Evolutionary conservation across 179 eudicot species (phyloP).

Genomic region (Monotropa hypopitys): DNA sequence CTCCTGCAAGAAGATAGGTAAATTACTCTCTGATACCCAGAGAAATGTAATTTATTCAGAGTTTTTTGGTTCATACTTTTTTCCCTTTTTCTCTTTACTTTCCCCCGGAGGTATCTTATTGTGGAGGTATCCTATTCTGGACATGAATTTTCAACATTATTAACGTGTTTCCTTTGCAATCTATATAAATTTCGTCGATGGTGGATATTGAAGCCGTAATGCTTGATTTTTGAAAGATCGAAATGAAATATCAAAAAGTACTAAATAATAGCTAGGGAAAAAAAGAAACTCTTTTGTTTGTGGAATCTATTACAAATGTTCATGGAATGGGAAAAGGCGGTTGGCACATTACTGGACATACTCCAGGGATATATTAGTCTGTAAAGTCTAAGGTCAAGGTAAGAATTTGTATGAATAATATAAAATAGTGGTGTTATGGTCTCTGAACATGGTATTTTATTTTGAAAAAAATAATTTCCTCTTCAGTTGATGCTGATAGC

Average conservation of each 20-base stretch:
- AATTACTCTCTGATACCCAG: not conserved
- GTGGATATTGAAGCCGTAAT: not conserved
- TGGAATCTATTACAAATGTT: not conserved
- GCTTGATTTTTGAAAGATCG: not conserved
- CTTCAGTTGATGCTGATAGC: conserved; percentile 8
- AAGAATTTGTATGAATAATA: not conserved
- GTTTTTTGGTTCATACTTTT: not conserved
- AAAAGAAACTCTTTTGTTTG: not conserved
- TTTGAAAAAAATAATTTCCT: not conserved
- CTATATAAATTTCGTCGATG: not conserved
- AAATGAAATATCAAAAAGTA: not conserved
- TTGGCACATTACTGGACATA: not conserved
- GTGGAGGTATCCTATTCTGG: too few species aligned
- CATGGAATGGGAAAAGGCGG: not conserved
- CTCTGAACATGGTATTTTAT: not conserved
- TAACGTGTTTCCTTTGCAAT: too few species aligned
- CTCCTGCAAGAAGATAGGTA: conserved; percentile 70
- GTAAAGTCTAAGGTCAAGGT: not conserved
- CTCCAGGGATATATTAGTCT: not conserved
- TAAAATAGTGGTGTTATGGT: not conserved
- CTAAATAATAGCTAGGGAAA: not conserved
- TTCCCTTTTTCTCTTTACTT: not conserved
- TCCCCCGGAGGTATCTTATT: not conserved
- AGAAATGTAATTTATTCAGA: conserved; percentile 1
- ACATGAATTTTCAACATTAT: not conserved